Conservation (phyloP, 345 rosid species). For the Populus euphratica region DNA sequence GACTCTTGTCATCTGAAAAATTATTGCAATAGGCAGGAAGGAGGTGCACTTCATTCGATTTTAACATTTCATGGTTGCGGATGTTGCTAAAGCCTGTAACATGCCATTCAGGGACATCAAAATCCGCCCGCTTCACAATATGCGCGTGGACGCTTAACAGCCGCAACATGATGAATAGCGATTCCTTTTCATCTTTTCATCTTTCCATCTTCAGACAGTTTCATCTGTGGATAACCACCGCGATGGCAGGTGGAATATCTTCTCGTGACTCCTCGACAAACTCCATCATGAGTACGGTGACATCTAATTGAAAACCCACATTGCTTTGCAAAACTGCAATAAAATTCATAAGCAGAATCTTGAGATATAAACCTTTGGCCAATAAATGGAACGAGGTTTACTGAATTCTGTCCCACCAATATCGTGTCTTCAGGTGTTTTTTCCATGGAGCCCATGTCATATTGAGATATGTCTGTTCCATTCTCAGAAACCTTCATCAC, state of each 20-base stretch:
- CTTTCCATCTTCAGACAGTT: conserved; percentile 21
- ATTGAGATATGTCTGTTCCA: conserved; percentile 15
- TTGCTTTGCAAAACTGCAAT: conserved; percentile 22
- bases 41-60: conserved; percentile 9
- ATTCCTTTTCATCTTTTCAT: conserved; percentile 27
- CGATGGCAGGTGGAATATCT: conserved; percentile 26
- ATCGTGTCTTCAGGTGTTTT: conserved; percentile 20
- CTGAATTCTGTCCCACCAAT: conserved; percentile 12
- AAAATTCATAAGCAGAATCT: conserved; percentile 28
- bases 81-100: conserved; percentile 25
- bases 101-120: conserved; percentile 29
- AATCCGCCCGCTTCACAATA: conserved; percentile 21
- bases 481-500: conserved; percentile 16
- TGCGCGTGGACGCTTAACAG: conserved; percentile 14
- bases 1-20: conserved; percentile 20
- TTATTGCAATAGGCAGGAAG: conserved; percentile 20
- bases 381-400: conserved; percentile 17
- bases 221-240: conserved; percentile 25
- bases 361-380: conserved; percentile 25
- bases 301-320: conserved; percentile 27
- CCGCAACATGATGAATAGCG: conserved; percentile 26
- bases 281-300: conserved; percentile 22
- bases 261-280: conserved; percentile 24
- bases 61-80: conserved; percentile 24
- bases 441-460: conserved; percentile 11